Conservation (phyloP, 352 stramenopile species). For the Phytophthora tubulina region DNA sequence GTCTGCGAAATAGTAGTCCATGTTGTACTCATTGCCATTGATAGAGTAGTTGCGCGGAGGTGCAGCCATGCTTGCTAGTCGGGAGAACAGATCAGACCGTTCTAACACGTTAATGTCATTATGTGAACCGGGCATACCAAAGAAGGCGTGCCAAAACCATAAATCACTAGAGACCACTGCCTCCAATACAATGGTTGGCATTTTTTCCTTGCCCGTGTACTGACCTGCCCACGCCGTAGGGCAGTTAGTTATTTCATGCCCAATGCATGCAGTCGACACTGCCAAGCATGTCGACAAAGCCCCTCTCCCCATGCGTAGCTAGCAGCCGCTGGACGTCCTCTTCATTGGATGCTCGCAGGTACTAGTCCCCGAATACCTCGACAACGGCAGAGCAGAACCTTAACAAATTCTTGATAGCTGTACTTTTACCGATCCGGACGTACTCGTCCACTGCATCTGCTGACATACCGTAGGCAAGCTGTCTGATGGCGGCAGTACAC, state of each 20-base stretch:
- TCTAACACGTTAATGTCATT: constrained; percentile 9
- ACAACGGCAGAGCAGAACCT: not conserved
- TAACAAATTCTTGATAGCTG: constrained; percentile 1
- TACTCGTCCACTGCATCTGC: constrained; percentile 15
- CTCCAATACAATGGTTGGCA: constrained; percentile 16
- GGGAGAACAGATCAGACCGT: not conserved
- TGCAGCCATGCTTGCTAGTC: not conserved
- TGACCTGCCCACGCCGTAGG: constrained; percentile 15
- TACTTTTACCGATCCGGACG: constrained; percentile 5
- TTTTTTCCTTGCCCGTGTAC: not conserved
- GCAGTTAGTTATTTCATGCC: constrained; percentile 3
- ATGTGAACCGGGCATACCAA: constrained; percentile 6
- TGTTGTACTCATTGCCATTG: not conserved
- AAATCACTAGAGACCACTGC: constrained; percentile 1
- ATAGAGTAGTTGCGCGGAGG: not conserved
- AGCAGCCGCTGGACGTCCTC: not conserved
- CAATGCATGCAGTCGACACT: constrained; percentile 24
- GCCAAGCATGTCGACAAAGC: constrained; percentile 18
- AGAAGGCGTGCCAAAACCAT: constrained; percentile 17
- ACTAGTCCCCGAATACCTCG: not conserved
- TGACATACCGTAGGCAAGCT: constrained; percentile 12
- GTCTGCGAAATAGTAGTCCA: constrained; percentile 8
- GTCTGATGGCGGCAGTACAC: constrained; percentile 8
- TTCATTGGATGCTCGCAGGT: not conserved
- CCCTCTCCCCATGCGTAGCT: not conserved